phyloP scores from a whole-genome alignment of 495 filamentous ascomycete species.

The Penicillium arizonense region DNA sequence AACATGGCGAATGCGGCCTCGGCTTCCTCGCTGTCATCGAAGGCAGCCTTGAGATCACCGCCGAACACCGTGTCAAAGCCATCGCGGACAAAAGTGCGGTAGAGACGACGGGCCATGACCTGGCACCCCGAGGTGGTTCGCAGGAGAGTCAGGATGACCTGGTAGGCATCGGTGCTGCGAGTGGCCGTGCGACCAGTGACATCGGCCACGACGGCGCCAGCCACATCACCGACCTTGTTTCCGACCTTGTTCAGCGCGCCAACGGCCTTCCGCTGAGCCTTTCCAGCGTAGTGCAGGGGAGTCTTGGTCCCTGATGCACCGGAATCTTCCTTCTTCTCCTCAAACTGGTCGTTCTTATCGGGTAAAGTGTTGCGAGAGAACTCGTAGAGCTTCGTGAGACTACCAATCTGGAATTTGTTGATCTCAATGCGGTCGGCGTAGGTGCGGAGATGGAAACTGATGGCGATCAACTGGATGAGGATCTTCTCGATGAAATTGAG shows the following conservation, averaged over 20 bases:
- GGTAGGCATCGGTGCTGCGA: slow-evolving; percentile 76
- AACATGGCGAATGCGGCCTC: slow-evolving; percentile 92
- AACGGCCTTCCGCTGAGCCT: slow-evolving; percentile 67
- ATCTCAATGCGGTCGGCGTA: slow-evolving; percentile 90
- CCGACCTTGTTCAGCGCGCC: slow-evolving; percentile 76
- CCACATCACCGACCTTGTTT: slow-evolving; percentile 80
- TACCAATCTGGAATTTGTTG: slow-evolving; percentile 86
- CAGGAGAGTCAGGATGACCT: slow-evolving; percentile 75
- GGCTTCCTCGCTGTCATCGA: slow-evolving; percentile 82
- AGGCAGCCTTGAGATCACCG: slow-evolving; percentile 76
- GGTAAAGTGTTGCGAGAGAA: slow-evolving; percentile 73
- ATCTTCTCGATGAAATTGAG: slow-evolving; percentile 92
- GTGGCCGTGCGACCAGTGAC: slow-evolving; percentile 80
- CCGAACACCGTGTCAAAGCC: slow-evolving; percentile 72
- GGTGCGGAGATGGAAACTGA: slow-evolving; percentile 87
- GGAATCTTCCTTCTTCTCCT: slow-evolving; percentile 42
- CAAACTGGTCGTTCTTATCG: slow-evolving; percentile 70
- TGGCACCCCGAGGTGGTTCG: slow-evolving; percentile 72
- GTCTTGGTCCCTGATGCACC: slow-evolving; percentile 62
- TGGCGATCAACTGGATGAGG: slow-evolving; percentile 90
- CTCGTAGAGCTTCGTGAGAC: slow-evolving; percentile 76
- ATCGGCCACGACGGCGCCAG: slow-evolving; percentile 89
- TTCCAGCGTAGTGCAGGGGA: slow-evolving; percentile 64
- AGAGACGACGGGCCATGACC: slow-evolving; percentile 86
- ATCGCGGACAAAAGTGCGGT: slow-evolving; percentile 78